These are phyloP conservation scores for Aspergillus fructus DNA, from an alignment of 2,329 filamentous ascomycete species.

Conservation along the genomic window DNA sequence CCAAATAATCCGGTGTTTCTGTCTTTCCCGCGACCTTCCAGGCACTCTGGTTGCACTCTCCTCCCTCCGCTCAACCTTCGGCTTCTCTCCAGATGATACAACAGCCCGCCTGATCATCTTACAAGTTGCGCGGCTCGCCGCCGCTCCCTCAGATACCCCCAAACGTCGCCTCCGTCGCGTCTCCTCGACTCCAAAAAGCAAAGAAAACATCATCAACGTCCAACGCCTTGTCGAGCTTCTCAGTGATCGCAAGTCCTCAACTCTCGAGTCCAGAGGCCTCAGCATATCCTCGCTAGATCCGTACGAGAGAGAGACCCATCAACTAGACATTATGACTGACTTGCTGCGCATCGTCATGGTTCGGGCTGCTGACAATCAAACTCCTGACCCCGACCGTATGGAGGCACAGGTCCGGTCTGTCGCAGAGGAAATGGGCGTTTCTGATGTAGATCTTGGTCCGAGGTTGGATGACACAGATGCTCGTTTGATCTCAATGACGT, in stretches of 20 bases:
- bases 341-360: slow-evolving; percentile 43
- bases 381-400: slow-evolving; percentile 25
- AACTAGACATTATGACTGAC: slow-evolving; percentile 44
- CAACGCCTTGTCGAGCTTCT: slow-evolving; percentile 46
- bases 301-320: slow-evolving; percentile 38
- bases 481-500: not conserved
- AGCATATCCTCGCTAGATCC: slow-evolving; percentile 37
- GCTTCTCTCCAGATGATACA: slow-evolving; percentile 46
- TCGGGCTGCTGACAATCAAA: slow-evolving; percentile 22
- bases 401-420: slow-evolving; percentile 34
- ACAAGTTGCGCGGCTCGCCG: slow-evolving; percentile 48
- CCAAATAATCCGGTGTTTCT: slow-evolving; percentile 53
- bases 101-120: slow-evolving; percentile 51
- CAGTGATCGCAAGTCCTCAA: slow-evolving; percentile 36
- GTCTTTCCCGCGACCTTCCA: slow-evolving; percentile 48
- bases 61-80: slow-evolving; percentile 45
- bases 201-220: slow-evolving; percentile 46
- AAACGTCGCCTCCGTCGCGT: slow-evolving; percentile 42
- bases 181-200: slow-evolving; percentile 41
- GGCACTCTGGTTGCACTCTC: slow-evolving; percentile 52
- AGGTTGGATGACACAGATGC: slow-evolving; percentile 29
- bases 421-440: slow-evolving; percentile 39
- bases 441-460: slow-evolving; percentile 32
- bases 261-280: slow-evolving; percentile 32
- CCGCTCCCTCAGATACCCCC: slow-evolving; percentile 32